Evolutionary conservation across 1,139 yeast species (phyloP).

Genomic region (Pichia norvegensis): DNA sequence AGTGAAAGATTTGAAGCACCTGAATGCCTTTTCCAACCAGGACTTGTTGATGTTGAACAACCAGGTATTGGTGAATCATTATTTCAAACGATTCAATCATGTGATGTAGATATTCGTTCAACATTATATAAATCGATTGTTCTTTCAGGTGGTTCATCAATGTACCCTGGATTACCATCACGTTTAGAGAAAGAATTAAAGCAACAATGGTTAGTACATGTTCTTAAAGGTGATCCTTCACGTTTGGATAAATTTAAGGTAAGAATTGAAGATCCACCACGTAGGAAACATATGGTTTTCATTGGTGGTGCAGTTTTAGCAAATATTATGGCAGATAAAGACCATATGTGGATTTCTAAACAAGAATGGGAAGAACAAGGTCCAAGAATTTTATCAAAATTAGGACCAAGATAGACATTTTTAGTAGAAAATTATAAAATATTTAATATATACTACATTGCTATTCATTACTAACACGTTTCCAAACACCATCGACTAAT

Average conservation of each 20-base stretch:
- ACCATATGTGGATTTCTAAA: slow-evolving; percentile 94
- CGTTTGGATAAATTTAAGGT: slow-evolving; percentile 89
- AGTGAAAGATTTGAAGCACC: slow-evolving; percentile 97
- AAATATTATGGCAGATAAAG: slow-evolving; percentile 95
- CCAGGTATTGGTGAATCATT: slow-evolving; percentile 93
- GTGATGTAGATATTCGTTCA: slow-evolving; percentile 88
- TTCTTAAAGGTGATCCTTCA: slow-evolving; percentile 78
- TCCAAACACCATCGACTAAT: slow-evolving; percentile 49
- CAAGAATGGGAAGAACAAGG: slow-evolving; percentile 99
- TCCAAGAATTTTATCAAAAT: slow-evolving; percentile 69
- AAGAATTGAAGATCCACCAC: slow-evolving; percentile 96
- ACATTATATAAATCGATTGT: slow-evolving; percentile 88
- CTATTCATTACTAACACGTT: slow-evolving; percentile 25
- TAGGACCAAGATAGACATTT: slow-evolving; percentile 73
- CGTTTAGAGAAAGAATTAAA: slow-evolving; percentile 92
- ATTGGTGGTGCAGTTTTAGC: slow-evolving; percentile 99
- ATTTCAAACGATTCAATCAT: slow-evolving; percentile 87
- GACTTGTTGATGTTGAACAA: slow-evolving; percentile 93
- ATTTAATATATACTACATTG: background rate
- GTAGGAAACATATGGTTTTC: slow-evolving; percentile 98
- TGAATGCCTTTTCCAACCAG: slow-evolving; percentile 95
- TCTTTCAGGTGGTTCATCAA: slow-evolving; percentile 72
- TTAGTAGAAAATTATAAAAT: no score
- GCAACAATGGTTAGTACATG: slow-evolving; percentile 90
- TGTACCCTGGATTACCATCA: slow-evolving; percentile 98